These are phyloP conservation scores for Trichothecium roseum DNA, from an alignment of 2,329 filamentous ascomycete species.

Conservation along the genomic window DNA sequence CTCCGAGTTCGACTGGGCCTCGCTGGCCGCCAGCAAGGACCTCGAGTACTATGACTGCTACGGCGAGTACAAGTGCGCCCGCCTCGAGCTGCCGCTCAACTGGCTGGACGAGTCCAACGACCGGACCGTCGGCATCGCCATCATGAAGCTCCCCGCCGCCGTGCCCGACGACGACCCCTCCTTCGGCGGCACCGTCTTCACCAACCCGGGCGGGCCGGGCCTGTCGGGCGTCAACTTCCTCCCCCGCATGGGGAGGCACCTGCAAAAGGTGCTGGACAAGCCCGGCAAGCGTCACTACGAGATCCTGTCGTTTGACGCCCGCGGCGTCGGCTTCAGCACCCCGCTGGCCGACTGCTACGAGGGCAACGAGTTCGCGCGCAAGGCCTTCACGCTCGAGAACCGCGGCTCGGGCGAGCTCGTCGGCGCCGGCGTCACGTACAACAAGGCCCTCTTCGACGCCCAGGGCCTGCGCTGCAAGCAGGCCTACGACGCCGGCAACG, in stretches of 20 bases:
- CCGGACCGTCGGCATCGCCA: constrained; percentile 25
- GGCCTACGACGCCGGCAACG: constrained; percentile 1
- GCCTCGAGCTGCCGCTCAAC: constrained; percentile 31
- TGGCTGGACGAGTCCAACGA: constrained; percentile 21
- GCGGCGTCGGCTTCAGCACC: constrained; percentile 26
- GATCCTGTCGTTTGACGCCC: constrained; percentile 32
- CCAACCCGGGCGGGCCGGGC: constrained; percentile 35
- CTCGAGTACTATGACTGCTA: constrained; percentile 31
- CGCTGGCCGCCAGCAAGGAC: constrained; percentile 20
- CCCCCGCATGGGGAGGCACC: constrained; percentile 11
- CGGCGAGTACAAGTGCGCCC: constrained; percentile 25
- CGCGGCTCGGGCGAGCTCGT: too few relatives aligned
- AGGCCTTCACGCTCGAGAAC: constrained; percentile 16
- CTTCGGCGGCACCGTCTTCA: constrained; percentile 31
- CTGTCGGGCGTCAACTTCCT: constrained; percentile 24
- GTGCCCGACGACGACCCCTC: constrained; percentile 24
- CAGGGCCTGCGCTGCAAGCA: constrained; percentile 3
- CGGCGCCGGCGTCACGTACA: too few relatives aligned
- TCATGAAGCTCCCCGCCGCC: constrained; percentile 27
- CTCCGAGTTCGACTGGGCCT: constrained; percentile 22
- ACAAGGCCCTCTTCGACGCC: background rate
- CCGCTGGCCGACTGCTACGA: constrained; percentile 28
- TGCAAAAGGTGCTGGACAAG: constrained; percentile 18
- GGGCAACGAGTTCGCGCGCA: constrained; percentile 16
- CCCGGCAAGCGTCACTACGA: constrained; percentile 24